Evolutionary conservation across 768 basidiomycete genomes (phyloP).

Genomic region (Multifurca ochricompacta): DNA sequence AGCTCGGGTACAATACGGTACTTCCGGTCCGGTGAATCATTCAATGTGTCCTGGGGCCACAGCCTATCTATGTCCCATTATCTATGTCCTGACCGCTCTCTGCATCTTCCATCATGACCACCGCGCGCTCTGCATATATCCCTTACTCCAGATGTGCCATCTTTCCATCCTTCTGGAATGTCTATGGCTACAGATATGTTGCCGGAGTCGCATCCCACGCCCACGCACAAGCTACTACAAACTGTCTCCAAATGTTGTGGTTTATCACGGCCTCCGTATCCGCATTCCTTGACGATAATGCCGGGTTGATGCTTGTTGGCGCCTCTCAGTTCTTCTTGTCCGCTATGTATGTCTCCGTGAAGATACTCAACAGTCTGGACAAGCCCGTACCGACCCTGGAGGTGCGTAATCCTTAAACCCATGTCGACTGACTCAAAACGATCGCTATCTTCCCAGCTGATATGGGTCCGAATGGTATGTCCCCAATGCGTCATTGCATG

Average conservation of each 20-base stretch:
- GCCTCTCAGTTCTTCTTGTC: conserved; percentile 52
- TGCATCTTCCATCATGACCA: background rate
- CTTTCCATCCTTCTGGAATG: background rate
- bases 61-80: too few relatives aligned
- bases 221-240: background rate
- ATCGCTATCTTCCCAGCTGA: conserved; percentile 31
- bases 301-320: conserved; percentile 53
- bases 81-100: too few relatives aligned
- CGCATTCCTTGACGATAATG: conserved; percentile 32
- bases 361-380: conserved; percentile 49
- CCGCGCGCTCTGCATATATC: conserved; percentile 28
- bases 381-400: conserved; percentile 51
- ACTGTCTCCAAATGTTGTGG: background rate
- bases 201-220: background rate
- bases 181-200: background rate
- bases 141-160: background rate
- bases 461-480: conserved; percentile 52
- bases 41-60: too few relatives aligned
- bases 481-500: background rate
- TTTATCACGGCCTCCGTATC: background rate
- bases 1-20: too few relatives aligned
- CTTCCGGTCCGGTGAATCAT: too few relatives aligned
- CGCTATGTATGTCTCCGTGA: conserved; percentile 55
- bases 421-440: too few relatives aligned
- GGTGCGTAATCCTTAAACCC: conserved; percentile 33